These are phyloP conservation scores for Friedmanniomyces endolithicus DNA, from an alignment of 495 filamentous ascomycete genomes.

Conservation along the genomic window DNA sequence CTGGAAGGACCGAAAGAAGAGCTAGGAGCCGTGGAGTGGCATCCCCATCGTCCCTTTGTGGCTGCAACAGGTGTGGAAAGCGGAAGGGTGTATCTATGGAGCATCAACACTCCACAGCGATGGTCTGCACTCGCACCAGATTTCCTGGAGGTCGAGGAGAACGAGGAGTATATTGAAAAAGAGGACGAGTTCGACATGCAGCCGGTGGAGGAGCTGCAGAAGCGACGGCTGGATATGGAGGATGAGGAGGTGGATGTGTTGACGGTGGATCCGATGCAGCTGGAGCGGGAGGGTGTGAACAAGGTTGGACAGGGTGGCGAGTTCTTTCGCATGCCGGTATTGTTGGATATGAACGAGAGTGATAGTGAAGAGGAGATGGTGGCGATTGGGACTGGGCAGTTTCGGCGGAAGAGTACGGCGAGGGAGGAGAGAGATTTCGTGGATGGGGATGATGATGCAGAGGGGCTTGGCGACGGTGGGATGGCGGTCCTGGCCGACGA, in stretches of 20 bases:
- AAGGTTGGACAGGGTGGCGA: constrained; percentile 38
- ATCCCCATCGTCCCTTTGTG: constrained; percentile 75
- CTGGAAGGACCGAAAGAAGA: constrained; percentile 85
- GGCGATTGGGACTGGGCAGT: constrained; percentile 69
- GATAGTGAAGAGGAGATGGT: constrained; percentile 83
- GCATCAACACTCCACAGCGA: constrained; percentile 77
- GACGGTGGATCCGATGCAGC: constrained; percentile 55
- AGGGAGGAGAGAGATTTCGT: constrained; percentile 8
- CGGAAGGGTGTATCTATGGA: constrained; percentile 85
- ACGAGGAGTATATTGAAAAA: constrained; percentile 85
- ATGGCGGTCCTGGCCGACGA: background rate
- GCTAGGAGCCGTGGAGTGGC: constrained; percentile 90
- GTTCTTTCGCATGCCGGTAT: constrained; percentile 73
- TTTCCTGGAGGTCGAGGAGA: constrained; percentile 95
- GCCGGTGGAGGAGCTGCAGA: constrained; percentile 86
- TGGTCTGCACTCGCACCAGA: constrained; percentile 96
- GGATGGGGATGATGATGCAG: constrained; percentile 4
- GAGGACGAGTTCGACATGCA: constrained; percentile 99
- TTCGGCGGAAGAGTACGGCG: constrained; percentile 41
- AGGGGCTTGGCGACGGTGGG: background rate
- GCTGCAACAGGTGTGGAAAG: constrained; percentile 83
- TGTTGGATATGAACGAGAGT: constrained; percentile 65
- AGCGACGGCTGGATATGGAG: constrained; percentile 75
- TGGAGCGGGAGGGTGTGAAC: constrained; percentile 17
- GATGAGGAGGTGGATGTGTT: constrained; percentile 83